Conservation (phyloP, 495 filamentous ascomycete species). For the Neurospora sp. region DNA sequence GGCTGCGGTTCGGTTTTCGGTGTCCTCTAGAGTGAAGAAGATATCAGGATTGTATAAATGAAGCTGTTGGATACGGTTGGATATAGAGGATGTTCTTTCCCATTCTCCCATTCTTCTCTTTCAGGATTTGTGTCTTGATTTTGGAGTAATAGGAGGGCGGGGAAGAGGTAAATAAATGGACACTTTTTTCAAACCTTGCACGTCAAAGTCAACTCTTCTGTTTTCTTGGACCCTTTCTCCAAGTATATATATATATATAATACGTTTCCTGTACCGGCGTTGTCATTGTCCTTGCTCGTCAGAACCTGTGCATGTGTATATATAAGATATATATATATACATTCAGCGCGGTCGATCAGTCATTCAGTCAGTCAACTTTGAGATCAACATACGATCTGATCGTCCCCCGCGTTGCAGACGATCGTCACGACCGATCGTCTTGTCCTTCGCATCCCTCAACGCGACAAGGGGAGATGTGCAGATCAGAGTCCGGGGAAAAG, state of each 20-base stretch:
- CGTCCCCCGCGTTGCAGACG: background rate
- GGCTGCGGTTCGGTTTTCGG: slow-evolving; percentile 49
- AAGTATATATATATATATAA: background rate
- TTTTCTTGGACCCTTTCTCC: background rate
- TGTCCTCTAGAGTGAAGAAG: slow-evolving; percentile 13
- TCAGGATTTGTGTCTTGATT: background rate
- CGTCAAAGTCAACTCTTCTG: background rate
- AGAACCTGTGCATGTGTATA: background rate
- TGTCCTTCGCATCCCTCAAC: background rate
- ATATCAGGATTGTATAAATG: background rate
- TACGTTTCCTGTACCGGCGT: background rate
- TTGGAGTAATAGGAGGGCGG: background rate
- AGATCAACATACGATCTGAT: background rate
- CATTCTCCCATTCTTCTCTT: background rate
- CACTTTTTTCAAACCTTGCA: background rate
- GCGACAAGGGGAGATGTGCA: background rate
- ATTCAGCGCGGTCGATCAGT: background rate
- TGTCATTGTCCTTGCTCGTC: background rate
- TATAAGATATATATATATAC: background rate
- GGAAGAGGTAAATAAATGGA: background rate
- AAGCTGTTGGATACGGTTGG: slow-evolving; percentile 1
- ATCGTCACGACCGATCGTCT: background rate
- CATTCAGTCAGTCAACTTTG: background rate
- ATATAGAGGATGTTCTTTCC: background rate
- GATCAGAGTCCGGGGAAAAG: background rate